Conservation (phyloP, 169 alveolate species). For the Cryptosporidium ryanae region DNA sequence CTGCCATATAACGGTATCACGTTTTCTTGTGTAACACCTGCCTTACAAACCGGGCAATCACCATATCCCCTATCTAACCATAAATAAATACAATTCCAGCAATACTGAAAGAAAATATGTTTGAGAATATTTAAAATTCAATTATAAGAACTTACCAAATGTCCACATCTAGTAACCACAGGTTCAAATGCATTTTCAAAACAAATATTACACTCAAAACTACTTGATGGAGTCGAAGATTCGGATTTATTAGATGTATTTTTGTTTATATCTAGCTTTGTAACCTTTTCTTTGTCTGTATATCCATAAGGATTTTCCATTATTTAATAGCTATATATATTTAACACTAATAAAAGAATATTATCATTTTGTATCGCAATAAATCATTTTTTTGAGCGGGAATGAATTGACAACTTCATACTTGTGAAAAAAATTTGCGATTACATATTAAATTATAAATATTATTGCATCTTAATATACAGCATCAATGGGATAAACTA, state of each 20-base stretch:
- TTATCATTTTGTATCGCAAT: not conserved
- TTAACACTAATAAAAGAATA: not conserved
- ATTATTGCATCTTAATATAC: too few species aligned
- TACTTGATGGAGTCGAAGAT: constrained; percentile 65
- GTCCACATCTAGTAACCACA: constrained; percentile 97
- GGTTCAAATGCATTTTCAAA: constrained; percentile 97
- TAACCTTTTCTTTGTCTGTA: too few species aligned
- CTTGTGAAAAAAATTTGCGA: not conserved
- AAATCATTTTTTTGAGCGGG: constrained; percentile 1
- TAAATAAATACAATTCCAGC: constrained; percentile 94
- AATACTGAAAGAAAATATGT: constrained; percentile 67
- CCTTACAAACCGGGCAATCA: constrained; percentile 95
- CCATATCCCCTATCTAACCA: constrained; percentile 91
- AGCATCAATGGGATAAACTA: too few species aligned
- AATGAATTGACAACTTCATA: not conserved
- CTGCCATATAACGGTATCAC: constrained; percentile 92
- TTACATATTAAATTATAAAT: too few species aligned
- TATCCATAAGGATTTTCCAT: too few species aligned
- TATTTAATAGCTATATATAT: not conserved
- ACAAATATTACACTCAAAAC: constrained; percentile 96
- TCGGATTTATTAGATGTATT: not conserved
- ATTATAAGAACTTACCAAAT: constrained; percentile 81
- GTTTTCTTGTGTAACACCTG: constrained; percentile 91
- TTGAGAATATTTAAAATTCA: constrained; percentile 66
- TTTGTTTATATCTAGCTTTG: too few species aligned